Conservation (phyloP, 202 grass and related monocot genomes). For the Alloteropsis angusta region DNA sequence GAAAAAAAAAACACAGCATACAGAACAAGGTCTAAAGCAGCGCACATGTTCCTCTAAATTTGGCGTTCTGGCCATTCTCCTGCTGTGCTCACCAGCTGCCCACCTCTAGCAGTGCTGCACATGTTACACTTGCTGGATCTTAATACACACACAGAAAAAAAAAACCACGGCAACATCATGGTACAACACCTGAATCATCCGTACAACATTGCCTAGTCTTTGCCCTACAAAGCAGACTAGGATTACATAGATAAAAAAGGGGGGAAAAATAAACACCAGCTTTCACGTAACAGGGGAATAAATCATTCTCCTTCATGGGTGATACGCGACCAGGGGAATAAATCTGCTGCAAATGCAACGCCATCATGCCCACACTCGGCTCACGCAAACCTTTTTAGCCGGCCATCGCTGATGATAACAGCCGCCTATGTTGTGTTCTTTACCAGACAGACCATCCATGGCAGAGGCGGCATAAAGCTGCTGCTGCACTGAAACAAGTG, state of each 20-base stretch:
- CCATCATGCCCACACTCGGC: neutral
- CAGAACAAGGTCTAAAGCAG: too few species aligned
- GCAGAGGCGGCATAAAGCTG: slow-evolving; percentile 17
- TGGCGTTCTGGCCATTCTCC: too few species aligned
- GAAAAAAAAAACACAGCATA: too few species aligned
- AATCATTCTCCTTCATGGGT: neutral
- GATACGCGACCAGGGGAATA: neutral
- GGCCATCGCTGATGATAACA: neutral
- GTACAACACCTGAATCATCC: slow-evolving; percentile 13
- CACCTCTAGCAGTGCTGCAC: too few species aligned
- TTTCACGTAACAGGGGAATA: neutral
- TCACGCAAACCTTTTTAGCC: slow-evolving; percentile 20
- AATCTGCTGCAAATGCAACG: slow-evolving; percentile 3
- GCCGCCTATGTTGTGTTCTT: slow-evolving; percentile 5
- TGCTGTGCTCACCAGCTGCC: too few species aligned
- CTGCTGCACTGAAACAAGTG: slow-evolving; percentile 2
- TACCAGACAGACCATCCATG: slow-evolving; percentile 33
- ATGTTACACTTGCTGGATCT: neutral
- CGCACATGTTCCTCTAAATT: too few species aligned
- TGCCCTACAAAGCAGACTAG: slow-evolving; percentile 11
- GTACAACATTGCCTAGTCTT: slow-evolving; percentile 15
- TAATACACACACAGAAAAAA: neutral
- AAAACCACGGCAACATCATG: neutral
- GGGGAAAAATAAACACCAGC: neutral
- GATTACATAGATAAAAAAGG: neutral